Base-by-base conservation (phyloP, 768 basidiomycete genomes). In the Mycena rosella region DNA sequence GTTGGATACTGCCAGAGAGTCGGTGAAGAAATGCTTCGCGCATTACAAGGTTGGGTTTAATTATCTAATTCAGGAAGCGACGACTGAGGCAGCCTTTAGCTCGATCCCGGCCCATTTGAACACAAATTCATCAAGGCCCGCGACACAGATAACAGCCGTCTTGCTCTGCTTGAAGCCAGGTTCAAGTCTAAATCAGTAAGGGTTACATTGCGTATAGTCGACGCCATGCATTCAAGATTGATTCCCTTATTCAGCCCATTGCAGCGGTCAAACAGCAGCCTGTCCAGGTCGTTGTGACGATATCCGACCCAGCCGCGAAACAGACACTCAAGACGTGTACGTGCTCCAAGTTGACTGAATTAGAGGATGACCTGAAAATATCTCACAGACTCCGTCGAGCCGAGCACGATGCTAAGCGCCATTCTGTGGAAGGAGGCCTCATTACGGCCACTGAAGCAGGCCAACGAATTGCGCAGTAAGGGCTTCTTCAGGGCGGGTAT, bases 391-490 rank as follows among this genome's bases (percentile, higher is more conserved):
- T 22, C 54, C 11, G 32, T 55, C 10, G 54, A 55, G 22, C 36
- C 54, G n/a, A 18, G 15, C 22, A 36, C 32, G 22, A 5, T 24
- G 54, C n/a, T 55, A 20, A 24, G 29, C n/a, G 22, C 34, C 36
- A 40, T 55, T 14, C 18, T 55, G 32, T 55, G 54, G 54, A 36
- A 24, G 34, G 54, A 55, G 54, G 49, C 26, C 13, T 51, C 49
- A 10, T 18, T 30, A 10, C 13, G n/a, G 45, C 8, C n/a, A 6
- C n/a, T 18, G 4, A 20, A 30, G 18, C 26, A 51, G 26, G 15
- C 4, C 14, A 51, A 27, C 17, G 29, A 17, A 18, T 18, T 29
- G 15, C 26, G 49, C 26, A 30, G 15, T 18, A 51, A 30, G 26
- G 49, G 27, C 15, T 51, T 26, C 29, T 51, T 51, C 29, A 2